A percentile compares a stretch with the other conserved stretches of the same genome.
These are phyloP conservation scores for Solanum chiquidenum DNA, from an alignment of 257 asterid genomes.

Conservation along the genomic window DNA sequence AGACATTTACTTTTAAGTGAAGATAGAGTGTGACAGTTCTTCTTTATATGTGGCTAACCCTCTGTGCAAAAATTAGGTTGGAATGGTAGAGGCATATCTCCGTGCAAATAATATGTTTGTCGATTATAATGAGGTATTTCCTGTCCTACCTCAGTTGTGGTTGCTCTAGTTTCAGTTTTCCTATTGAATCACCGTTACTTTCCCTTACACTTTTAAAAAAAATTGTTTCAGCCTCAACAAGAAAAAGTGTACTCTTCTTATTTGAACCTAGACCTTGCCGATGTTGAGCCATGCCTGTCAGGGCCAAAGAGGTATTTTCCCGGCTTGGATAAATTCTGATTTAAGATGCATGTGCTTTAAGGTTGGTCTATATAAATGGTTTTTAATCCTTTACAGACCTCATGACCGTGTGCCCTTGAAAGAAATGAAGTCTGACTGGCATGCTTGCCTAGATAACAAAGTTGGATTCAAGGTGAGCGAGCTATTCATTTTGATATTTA, in stretches of 20 bases:
- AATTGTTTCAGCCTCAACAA: constrained; percentile 66
- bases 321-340: neutral
- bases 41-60: neutral
- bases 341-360: neutral
- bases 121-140: constrained; percentile 71
- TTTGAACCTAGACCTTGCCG: constrained; percentile 53
- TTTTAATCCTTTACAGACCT: constrained; percentile 41
- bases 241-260: constrained; percentile 72
- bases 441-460: constrained; percentile 78
- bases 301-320: constrained; percentile 77
- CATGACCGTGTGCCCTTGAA: constrained; percentile 85
- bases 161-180: neutral
- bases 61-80: constrained; percentile 33
- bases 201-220: neutral
- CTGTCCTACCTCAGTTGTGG: neutral
- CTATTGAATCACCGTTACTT: neutral
- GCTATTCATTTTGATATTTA: neutral
- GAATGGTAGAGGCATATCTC: constrained; percentile 90
- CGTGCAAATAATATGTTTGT: constrained; percentile 91
- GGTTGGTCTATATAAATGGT: neutral
- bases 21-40: neutral
- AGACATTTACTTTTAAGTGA: neutral
- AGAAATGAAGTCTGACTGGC: constrained; percentile 95
- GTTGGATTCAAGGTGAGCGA: constrained; percentile 83
- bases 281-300: constrained; percentile 80